Conservation (phyloP, 768 basidiomycete species). For the Suillus subaureus region DNA sequence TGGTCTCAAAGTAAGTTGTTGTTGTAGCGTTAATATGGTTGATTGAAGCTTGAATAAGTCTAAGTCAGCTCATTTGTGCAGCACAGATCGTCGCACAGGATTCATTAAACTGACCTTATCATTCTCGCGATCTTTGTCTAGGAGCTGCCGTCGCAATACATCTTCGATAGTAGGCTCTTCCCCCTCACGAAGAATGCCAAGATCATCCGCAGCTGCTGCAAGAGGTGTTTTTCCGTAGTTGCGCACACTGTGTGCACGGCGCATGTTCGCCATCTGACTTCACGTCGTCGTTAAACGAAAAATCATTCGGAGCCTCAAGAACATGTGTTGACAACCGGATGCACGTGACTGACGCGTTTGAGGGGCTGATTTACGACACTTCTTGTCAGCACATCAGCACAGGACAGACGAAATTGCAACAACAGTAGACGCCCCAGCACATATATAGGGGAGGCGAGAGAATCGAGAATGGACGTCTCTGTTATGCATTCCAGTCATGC, state of each 20-base stretch:
- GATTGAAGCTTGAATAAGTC: conserved; percentile 51
- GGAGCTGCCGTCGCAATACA: conserved; percentile 58
- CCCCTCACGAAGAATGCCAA: conserved; percentile 59
- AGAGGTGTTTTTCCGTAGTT: conserved; percentile 53
- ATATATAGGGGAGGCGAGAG: background rate
- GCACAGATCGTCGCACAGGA: background rate
- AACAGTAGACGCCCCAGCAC: background rate
- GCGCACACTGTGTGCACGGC: conserved; percentile 65
- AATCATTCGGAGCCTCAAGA: background rate
- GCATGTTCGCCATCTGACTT: conserved; percentile 39
- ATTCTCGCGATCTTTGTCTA: conserved; percentile 70
- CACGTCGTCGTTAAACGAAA: background rate
- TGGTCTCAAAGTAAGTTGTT: conserved; percentile 66
- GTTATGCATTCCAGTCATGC: background rate
- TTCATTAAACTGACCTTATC: conserved; percentile 53
- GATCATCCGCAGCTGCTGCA: conserved; percentile 50
- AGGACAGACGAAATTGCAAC: too few relatives aligned
- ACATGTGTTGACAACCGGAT: background rate
- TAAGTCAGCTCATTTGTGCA: background rate
- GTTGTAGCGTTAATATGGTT: conserved; percentile 64
- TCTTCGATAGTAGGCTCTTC: conserved; percentile 60
- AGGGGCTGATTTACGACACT: background rate
- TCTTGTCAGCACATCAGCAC: too few relatives aligned
- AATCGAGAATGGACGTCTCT: too few relatives aligned
- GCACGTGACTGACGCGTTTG: conserved; percentile 7